These are phyloP conservation scores for Moringa oleifera DNA, from an alignment of 345 rosid species.

Conservation along the genomic window DNA sequence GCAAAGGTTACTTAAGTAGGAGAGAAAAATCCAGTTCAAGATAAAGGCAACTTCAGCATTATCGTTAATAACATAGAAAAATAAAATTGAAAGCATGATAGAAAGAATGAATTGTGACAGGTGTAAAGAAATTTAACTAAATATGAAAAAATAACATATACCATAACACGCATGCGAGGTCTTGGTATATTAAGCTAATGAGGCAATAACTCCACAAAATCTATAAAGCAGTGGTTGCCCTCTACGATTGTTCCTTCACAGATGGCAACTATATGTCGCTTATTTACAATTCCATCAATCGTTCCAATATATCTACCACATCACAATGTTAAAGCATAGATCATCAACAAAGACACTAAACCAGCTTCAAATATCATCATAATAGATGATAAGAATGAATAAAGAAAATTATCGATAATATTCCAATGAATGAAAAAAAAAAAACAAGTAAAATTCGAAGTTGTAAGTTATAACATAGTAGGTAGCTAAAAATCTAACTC, in stretches of 20 bases:
- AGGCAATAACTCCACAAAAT: conserved; percentile 81
- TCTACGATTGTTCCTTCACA: conserved; percentile 72
- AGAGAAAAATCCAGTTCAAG: not conserved
- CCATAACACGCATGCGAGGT: conserved; percentile 85
- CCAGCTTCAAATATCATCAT: not conserved
- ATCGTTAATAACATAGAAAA: no score
- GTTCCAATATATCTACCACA: conserved; percentile 72
- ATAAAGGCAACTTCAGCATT: not conserved
- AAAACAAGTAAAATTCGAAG: not conserved
- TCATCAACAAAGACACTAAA: no score
- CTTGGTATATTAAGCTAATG: conserved; percentile 59
- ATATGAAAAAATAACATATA: conserved; percentile 18
- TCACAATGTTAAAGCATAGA: not conserved
- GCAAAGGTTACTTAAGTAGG: not conserved
- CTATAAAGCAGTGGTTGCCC: conserved; percentile 77
- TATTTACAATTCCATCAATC: conserved; percentile 60
- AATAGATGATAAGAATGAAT: not conserved
- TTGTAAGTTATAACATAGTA: no score
- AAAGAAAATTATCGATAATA: no score
- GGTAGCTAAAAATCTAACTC: no score
- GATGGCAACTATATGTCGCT: conserved; percentile 59
- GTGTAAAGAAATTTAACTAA: no score
- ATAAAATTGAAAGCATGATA: not conserved
- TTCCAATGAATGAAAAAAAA: no score
- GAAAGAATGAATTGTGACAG: not conserved